A percentile compares a stretch with the other conserved stretches of the same genome.
These are phyloP conservation scores for Arthrinium phaeospermum DNA, from an alignment of 2,329 filamentous ascomycete species.

Conservation along the genomic window DNA sequence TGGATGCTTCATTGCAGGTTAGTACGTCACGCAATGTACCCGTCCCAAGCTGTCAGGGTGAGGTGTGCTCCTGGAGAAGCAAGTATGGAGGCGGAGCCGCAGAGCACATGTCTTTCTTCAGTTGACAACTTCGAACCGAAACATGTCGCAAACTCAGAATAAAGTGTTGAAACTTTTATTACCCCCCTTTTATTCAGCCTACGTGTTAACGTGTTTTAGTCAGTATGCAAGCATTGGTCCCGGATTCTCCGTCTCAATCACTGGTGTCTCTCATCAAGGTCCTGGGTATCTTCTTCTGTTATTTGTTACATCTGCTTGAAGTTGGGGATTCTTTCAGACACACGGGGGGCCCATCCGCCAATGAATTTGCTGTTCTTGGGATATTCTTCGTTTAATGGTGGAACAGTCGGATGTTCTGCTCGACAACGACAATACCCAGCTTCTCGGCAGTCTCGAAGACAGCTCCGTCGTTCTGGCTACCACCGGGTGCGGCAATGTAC, in stretches of 20 bases:
- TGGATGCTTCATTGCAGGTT: background rate
- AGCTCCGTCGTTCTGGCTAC: conserved; percentile 82
- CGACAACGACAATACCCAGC: conserved; percentile 90
- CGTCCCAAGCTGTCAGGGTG: background rate
- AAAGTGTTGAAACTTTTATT: conserved; percentile 20
- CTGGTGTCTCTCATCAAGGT: background rate
- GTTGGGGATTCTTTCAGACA: background rate
- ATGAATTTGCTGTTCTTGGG: background rate
- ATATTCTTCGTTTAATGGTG: conserved; percentile 74
- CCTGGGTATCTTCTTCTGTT: conserved; percentile 20
- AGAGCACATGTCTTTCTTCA: background rate
- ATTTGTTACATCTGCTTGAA: background rate
- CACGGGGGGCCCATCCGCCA: background rate
- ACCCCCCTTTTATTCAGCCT: conserved; percentile 18
- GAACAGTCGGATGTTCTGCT: conserved; percentile 93
- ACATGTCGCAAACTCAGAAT: background rate
- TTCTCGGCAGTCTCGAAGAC: conserved; percentile 92
- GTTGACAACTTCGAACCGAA: background rate
- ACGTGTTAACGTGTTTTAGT: conserved; percentile 18
- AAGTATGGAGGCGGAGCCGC: background rate
- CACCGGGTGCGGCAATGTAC: conserved; percentile 92
- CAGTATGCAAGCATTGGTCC: conserved; percentile 13
- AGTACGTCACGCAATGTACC: too few relatives aligned
- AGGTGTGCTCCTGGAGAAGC: background rate
- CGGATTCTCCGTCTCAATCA: background rate